Evolutionary conservation across 352 stramenopile species (phyloP).

Genomic region (Phytophthora europaea): DNA sequence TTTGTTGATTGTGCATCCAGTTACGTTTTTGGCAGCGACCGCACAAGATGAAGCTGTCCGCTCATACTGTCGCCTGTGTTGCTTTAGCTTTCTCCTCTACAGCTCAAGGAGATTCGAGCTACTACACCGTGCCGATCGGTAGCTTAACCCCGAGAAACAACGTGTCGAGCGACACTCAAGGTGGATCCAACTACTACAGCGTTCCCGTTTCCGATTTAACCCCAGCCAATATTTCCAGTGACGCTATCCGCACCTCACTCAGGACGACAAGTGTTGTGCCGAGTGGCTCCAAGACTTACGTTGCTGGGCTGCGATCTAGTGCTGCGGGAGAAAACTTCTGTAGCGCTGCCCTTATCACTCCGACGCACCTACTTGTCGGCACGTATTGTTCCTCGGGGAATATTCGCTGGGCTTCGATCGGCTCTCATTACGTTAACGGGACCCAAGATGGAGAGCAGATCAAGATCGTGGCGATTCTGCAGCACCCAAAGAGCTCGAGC

Average conservation of each 20-base stretch:
- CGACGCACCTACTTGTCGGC: slow-evolving; percentile 33
- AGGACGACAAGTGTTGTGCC: slow-evolving; percentile 29
- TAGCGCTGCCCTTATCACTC: slow-evolving; percentile 46
- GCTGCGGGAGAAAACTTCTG: slow-evolving; percentile 21
- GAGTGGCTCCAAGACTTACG: slow-evolving; percentile 45
- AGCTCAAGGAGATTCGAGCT: slow-evolving; percentile 1
- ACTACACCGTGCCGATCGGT: not conserved
- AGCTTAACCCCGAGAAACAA: slow-evolving; percentile 1
- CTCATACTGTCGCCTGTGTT: not conserved
- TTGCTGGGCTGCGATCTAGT: slow-evolving; percentile 19
- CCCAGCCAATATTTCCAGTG: not conserved
- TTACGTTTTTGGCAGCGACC: not conserved
- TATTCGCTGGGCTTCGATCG: slow-evolving; percentile 49
- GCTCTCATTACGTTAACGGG: slow-evolving; percentile 58
- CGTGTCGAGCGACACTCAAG: not conserved
- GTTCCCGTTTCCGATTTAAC: not conserved
- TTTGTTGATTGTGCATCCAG: not conserved
- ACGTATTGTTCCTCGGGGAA: slow-evolving; percentile 45
- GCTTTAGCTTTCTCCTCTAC: not conserved
- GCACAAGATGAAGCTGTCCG: not conserved
- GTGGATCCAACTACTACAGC: not conserved
- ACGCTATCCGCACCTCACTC: not conserved
- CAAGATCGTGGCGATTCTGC: slow-evolving; percentile 37
- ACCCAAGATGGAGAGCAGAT: slow-evolving; percentile 53
- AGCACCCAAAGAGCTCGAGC: slow-evolving; percentile 49